A percentile compares a stretch with the other conserved stretches of the same genome.
These are phyloP conservation scores for Bipolaris cookei DNA, from an alignment of 2,329 filamentous ascomycete genomes.

Conservation along the genomic window DNA sequence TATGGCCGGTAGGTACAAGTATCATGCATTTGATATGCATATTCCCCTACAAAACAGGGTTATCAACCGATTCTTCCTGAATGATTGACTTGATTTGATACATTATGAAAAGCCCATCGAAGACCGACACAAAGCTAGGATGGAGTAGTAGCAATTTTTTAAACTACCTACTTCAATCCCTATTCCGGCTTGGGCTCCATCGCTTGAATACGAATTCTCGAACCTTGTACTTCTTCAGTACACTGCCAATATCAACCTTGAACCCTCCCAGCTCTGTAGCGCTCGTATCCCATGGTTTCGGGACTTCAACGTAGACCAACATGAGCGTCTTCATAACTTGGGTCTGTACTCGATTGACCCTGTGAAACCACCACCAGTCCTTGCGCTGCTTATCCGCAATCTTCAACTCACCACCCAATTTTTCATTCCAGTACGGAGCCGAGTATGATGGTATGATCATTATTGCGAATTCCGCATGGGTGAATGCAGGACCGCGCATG, in stretches of 20 bases:
- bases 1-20: neutral
- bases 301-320: conserved; percentile 89
- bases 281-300: conserved; percentile 64
- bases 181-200: conserved; percentile 83
- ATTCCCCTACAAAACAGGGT: neutral
- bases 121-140: no score
- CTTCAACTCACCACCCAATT: conserved; percentile 45
- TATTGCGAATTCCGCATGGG: conserved; percentile 91
- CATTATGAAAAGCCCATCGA: neutral
- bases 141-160: neutral
- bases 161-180: conserved; percentile 54
- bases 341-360: conserved; percentile 84
- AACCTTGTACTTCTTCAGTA: conserved; percentile 74
- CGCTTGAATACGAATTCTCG: conserved; percentile 81
- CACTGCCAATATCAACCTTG: conserved; percentile 63
- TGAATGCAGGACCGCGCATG: conserved; percentile 88
- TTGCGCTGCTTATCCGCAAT: conserved; percentile 52
- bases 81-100: neutral
- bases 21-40: neutral
- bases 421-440: conserved; percentile 71
- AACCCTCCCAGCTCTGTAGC: conserved; percentile 46
- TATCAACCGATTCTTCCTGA: neutral
- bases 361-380: conserved; percentile 85
- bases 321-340: conserved; percentile 91
- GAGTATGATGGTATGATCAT: conserved; percentile 83